Base-by-base conservation (phyloP, 106 monocot genomes). In the Narthecium ossifragum region DNA sequence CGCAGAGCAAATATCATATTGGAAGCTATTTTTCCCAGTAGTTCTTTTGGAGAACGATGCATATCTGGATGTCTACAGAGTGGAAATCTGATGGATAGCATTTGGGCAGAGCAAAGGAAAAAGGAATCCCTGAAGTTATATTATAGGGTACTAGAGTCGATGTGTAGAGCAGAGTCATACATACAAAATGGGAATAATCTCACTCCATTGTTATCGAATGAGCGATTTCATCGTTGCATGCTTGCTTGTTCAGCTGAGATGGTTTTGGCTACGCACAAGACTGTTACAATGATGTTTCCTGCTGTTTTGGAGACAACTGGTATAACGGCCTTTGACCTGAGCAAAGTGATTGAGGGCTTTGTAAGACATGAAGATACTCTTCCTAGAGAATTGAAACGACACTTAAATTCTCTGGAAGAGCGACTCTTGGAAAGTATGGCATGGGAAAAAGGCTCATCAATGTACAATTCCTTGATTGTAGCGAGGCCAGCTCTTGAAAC, bases 71-170 rank as follows among this genome's bases (percentile, higher is more conserved):
- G 32, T 55, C 26, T 78, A 51, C 78, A 79, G 51, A 74, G 65
- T 58, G 65, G 73, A 41, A 78, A 66, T 43, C 38, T 78, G 38
- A 75, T 90, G 74, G 94, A 94, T 76, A 72, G 71, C 45, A 78
- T 84, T 65, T 96, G 96, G 96, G 86, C 96, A 53, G 96, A 82
- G 66, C 82, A 96, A 72, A 80, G 90, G 40, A 96, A 96, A 79
- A 53, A 67, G 43, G 96, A 96, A 68, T 83, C 86, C n/a, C 30
- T 86, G 33, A 96, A 96, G 55, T 63, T 96, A 14, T 96, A 96
- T 45, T 96, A 84, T 33, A 83, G 86, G 17, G 96, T 96, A 59
- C 66, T 96, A 58, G 96, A 96, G 60, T 66, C 96, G 61, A 96
- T 86, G 70, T 96, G 96, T 33, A 67, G 78, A 58, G 83, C 86